Evolutionary conservation across 2,329 filamentous ascomycete genomes (phyloP), one percentile per base, ranked within the genome.

Genomic region (Colletotrichum theobromicola): DNA sequence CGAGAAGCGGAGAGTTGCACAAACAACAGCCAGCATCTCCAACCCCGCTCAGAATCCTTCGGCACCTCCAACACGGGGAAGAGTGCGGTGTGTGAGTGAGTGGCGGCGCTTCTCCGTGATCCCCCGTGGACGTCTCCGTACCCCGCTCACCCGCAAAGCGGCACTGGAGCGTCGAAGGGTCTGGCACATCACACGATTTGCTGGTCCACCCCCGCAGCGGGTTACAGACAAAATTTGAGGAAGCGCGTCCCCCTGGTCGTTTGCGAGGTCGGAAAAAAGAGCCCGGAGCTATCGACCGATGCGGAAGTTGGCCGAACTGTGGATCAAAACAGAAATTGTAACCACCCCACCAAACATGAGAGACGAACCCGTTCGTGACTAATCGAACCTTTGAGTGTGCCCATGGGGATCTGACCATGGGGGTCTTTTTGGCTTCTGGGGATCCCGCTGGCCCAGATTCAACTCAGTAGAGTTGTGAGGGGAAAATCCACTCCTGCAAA

Each of bases 251-350:
- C 34, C 57, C 16, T 42, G 37, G 57, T n/a, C 21, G 35, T 26
- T 50, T 32, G 21, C n/a, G 62, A 62, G 55, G 46, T 63, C 57
- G 68, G 72, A 21, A 8, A 67, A 72, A 66, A 67, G 42, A 15
- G 34, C 68, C 67, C 28, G 55, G 72, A 28, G 61, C 68, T 72
- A 74, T 32, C 16, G 61, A 63, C 62, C 12, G 30, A 74, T 63
- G 72, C 67, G 72, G 72, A 67, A 66, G 67, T 74, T 74, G 72
- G 37, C 72, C 72, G 72, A 74, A 55, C 35, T 70, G 71, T 70
- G 71, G 67, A 62, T 61, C 71, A 34, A 55, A 53, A 28, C 60
- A 74, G 61, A 65, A 74, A 65, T 74, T 28, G 32, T 71, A 57
- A 58, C 37, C 68, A 63, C 67, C 70, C 46, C 32, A 28, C 64